phyloP scores from a whole-genome alignment of 2,329 filamentous ascomycete species.

The Diaporthe ampelina region DNA sequence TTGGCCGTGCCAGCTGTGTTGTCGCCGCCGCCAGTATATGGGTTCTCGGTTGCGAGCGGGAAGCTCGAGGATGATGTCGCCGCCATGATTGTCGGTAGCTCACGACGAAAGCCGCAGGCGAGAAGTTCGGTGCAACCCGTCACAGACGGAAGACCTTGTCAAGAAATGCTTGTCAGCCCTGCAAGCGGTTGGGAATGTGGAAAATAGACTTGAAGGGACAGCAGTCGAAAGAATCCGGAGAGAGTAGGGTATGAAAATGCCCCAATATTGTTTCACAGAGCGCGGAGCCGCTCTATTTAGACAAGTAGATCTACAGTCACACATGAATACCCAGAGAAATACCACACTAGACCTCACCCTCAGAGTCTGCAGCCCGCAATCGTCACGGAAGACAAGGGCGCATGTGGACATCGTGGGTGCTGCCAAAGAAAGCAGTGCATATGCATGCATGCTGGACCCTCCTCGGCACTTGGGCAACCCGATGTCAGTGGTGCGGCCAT shows the following conservation, averaged over 20 bases:
- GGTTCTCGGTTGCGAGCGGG: conserved; percentile 59
- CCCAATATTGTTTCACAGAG: conserved; percentile 4
- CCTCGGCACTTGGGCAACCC: conserved; percentile 35
- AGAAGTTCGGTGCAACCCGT: background rate
- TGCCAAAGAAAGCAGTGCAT: conserved; percentile 36
- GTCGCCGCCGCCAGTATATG: conserved; percentile 52
- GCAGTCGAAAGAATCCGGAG: conserved; percentile 3
- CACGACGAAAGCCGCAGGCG: background rate
- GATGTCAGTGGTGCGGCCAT: conserved; percentile 5
- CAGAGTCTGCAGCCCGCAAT: conserved; percentile 6
- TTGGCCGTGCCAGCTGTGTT: conserved; percentile 49
- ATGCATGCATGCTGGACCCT: conserved; percentile 35
- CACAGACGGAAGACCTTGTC: conserved; percentile 6
- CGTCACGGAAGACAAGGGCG: conserved; percentile 18
- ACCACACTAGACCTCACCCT: conserved; percentile 20
- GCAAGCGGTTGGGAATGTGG: background rate
- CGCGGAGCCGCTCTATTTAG: conserved; percentile 38
- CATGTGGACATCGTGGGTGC: conserved; percentile 31
- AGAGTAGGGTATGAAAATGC: conserved; percentile 14
- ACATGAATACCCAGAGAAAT: conserved; percentile 27
- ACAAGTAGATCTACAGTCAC: conserved; percentile 30
- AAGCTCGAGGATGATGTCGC: conserved; percentile 54
- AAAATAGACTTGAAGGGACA: background rate
- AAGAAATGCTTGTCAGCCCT: conserved; percentile 17
- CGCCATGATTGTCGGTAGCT: conserved; percentile 53